Base-by-base conservation (phyloP, 192 early-diverging fungal genomes). In the Funneliformis mosseae region DNA sequence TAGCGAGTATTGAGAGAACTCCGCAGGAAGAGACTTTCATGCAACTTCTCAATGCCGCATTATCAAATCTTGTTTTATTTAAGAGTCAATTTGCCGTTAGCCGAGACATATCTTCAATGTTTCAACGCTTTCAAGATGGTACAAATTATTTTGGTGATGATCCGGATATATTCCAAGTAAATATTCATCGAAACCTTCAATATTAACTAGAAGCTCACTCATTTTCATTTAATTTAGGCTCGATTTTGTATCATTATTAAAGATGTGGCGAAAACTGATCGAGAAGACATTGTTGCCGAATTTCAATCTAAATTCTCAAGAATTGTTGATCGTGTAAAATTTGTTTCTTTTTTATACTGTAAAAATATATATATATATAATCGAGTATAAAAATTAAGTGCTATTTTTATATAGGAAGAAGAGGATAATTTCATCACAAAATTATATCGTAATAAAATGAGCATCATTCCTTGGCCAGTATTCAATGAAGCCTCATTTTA, bases 91-190 rank as follows among this genome's bases (percentile, higher is more conserved):
- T 81, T 46, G 72, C 74, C 5, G 64, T 81, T 9, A 76, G 62
- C 18, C 48, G 80, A 25, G 80, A 81, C 62, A 81, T 81, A 12
- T 81, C 80, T 23, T 62, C 72, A 12, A 81, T 81, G 80, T 81
- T 81, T 60, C 72, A 81, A 25, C 72, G 80, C 21, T 81, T 81
- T 74, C 80, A 81, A 59, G 80, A 68, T 33, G 64, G 77, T 0
- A 68, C 64, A 28, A 66, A 69, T 67, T 78, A 78, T 64, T 78
- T 78, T 33, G 64, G 77, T 9, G 63, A 78, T 68, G 62, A 78
- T 55, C 25, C 62, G 23, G 77, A 78, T 23, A 78, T 78, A 16
- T 78, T 68, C 21, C 77, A 78, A 41, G 77, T 78, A 28, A 68
- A 23, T 21, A 61, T 59, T 64, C 8, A n/a, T 39, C 21, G 28